These are phyloP conservation scores for Erigeron philadelphicus DNA, from an alignment of 140 eudicot species.

Conservation along the genomic window DNA sequence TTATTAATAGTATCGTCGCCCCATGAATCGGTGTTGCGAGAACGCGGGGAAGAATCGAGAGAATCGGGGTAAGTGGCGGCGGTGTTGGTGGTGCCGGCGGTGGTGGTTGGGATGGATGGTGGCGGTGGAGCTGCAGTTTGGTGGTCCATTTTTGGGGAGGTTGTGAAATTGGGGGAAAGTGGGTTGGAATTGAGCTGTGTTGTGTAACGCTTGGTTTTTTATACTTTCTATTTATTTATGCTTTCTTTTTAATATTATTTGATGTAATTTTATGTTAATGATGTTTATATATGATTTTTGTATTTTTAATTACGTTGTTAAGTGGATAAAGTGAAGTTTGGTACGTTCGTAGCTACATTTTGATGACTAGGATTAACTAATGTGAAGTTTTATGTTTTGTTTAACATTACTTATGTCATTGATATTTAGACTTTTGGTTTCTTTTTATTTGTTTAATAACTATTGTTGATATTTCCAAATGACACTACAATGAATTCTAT, in stretches of 20 bases:
- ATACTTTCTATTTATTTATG: neutral
- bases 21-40: constrained; percentile 61
- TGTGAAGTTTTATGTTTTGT: neutral
- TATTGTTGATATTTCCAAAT: neutral
- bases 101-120: constrained; percentile 25
- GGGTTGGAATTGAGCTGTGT: constrained; percentile 30
- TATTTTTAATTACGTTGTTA: neutral
- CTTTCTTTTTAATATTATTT: too few relatives aligned
- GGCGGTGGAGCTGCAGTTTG: constrained; percentile 34
- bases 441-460: neutral
- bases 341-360: too few relatives aligned
- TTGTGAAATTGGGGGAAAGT: constrained; percentile 29
- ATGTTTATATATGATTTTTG: neutral
- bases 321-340: too few relatives aligned
- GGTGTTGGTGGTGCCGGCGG: constrained; percentile 32
- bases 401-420: neutral
- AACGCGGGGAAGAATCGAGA: constrained; percentile 57
- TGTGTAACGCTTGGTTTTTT: constrained; percentile 4
- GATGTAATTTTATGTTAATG: neutral
- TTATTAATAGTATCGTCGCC: constrained; percentile 25
- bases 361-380: neutral
- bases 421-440: neutral
- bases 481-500: constrained; percentile 18
- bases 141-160: constrained; percentile 25
- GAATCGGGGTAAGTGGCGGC: constrained; percentile 44